Evolutionary conservation across 2,329 filamentous ascomycete genomes (phyloP).

Genomic region (Sarocladiaceae sp.): DNA sequence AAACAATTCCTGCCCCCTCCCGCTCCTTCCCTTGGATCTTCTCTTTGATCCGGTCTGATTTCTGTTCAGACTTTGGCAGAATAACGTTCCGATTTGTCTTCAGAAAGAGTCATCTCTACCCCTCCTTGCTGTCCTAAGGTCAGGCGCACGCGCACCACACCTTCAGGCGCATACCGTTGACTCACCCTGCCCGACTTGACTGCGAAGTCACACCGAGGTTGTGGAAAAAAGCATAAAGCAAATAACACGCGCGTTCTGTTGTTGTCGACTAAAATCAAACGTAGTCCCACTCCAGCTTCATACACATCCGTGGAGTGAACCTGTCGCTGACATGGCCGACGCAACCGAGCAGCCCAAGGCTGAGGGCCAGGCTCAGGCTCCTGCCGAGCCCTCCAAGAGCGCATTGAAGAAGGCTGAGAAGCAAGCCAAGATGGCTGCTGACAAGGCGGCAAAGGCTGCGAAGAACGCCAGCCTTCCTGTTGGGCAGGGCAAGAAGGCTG

Average conservation of each 20-base stretch:
- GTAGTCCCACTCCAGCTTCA: background rate
- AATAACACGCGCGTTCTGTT: background rate
- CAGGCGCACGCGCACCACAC: conserved; percentile 2
- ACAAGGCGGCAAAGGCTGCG: conserved; percentile 59
- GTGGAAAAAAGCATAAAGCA: background rate
- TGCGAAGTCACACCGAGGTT: conserved; percentile 6
- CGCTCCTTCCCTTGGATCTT: background rate
- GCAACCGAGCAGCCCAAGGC: conserved; percentile 21
- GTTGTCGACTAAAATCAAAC: background rate
- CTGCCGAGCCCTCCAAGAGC: conserved; percentile 50
- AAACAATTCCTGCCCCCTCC: background rate
- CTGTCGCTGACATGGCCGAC: conserved; percentile 24
- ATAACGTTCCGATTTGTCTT: background rate
- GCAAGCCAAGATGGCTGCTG: conserved; percentile 53
- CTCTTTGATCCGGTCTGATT: background rate
- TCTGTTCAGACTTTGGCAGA: background rate
- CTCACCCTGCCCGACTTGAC: conserved; percentile 7
- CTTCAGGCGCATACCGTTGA: conserved; percentile 5
- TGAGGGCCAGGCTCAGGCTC: background rate
- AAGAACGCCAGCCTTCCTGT: conserved; percentile 48
- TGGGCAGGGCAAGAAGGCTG: conserved; percentile 52
- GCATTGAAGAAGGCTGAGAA: conserved; percentile 64
- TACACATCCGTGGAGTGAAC: background rate
- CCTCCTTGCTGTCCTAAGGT: background rate
- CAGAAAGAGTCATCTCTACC: background rate